Evolutionary conservation across 805 yeast genomes (phyloP).

Genomic region (Zygosaccharomyces lentus): DNA sequence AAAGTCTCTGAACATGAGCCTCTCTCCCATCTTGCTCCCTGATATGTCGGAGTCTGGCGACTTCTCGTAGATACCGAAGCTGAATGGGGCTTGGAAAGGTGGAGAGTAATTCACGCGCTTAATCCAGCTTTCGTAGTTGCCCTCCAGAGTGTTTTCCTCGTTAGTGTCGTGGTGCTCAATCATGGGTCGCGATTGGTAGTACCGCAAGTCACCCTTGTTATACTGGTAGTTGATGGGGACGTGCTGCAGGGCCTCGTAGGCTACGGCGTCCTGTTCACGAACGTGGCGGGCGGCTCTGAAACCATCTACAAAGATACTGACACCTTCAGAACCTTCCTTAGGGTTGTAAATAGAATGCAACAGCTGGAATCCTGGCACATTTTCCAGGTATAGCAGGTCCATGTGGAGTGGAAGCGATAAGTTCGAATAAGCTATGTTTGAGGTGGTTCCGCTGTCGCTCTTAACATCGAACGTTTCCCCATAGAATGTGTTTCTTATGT

Average conservation of each 20-base stretch:
- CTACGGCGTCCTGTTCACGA: constrained; percentile 52
- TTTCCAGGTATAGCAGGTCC: constrained; percentile 72
- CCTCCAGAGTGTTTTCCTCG: constrained; percentile 30
- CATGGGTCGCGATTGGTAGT: constrained; percentile 58
- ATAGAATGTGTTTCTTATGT: constrained; percentile 65
- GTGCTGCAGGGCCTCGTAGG: constrained; percentile 55
- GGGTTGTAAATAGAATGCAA: constrained; percentile 56
- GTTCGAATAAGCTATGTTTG: constrained; percentile 66
- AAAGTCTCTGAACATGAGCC: constrained; percentile 49
- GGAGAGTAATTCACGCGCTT: constrained; percentile 71
- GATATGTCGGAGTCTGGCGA: constrained; percentile 26
- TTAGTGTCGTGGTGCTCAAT: constrained; percentile 51
- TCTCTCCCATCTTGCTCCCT: constrained; percentile 39
- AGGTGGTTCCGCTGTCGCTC: constrained; percentile 45
- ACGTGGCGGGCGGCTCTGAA: constrained; percentile 59
- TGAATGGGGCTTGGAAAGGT: constrained; percentile 78
- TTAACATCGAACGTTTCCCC: constrained; percentile 69
- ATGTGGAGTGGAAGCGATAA: constrained; percentile 66
- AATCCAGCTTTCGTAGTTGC: constrained; percentile 36
- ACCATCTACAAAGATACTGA: constrained; percentile 64
- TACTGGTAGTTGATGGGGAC: constrained; percentile 71
- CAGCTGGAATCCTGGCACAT: constrained; percentile 76
- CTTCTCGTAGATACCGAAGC: constrained; percentile 46
- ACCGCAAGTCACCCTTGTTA: constrained; percentile 55
- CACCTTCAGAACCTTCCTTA: constrained; percentile 53